Evolutionary conservation across 805 yeast genomes (phyloP).

Genomic region (Grigorovia transvaalensis): DNA sequence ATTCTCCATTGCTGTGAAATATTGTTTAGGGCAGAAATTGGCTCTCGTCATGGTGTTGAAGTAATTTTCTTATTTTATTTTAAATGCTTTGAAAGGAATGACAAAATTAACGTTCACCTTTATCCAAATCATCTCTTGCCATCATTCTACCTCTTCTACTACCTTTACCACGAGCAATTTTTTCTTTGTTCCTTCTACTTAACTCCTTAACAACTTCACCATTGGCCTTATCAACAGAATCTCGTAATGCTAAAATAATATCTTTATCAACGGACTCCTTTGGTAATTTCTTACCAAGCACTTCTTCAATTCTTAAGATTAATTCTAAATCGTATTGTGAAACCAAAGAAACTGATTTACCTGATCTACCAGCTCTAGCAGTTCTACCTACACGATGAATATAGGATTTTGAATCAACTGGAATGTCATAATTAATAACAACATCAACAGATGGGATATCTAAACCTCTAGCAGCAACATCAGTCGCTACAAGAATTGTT

Average conservation of each 20-base stretch:
- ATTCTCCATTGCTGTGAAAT: not conserved
- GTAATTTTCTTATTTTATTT: not conserved
- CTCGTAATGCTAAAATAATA: slow-evolving; percentile 65
- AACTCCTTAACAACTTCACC: slow-evolving; percentile 73
- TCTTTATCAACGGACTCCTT: slow-evolving; percentile 73
- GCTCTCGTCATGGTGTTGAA: not conserved
- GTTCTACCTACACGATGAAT: slow-evolving; percentile 91
- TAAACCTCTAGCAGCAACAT: slow-evolving; percentile 82
- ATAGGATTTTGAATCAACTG: slow-evolving; percentile 75
- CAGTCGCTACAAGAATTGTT: slow-evolving; percentile 68
- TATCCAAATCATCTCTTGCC: slow-evolving; percentile 37
- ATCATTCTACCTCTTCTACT: slow-evolving; percentile 30
- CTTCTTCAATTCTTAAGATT: slow-evolving; percentile 80
- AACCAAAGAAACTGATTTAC: slow-evolving; percentile 76
- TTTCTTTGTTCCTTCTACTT: slow-evolving; percentile 59
- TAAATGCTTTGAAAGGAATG: not conserved
- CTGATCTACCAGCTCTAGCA: slow-evolving; percentile 87
- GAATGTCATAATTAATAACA: slow-evolving; percentile 70
- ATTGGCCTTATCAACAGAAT: slow-evolving; percentile 83
- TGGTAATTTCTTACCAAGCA: slow-evolving; percentile 70
- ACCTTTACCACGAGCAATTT: slow-evolving; percentile 33
- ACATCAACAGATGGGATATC: slow-evolving; percentile 75
- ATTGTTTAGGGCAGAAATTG: not conserved
- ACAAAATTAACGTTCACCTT: slow-evolving; percentile 29
- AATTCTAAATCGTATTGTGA: slow-evolving; percentile 92